These are phyloP conservation scores for Zasmidium angulare DNA, from an alignment of 2,329 filamentous ascomycete genomes.

Conservation along the genomic window DNA sequence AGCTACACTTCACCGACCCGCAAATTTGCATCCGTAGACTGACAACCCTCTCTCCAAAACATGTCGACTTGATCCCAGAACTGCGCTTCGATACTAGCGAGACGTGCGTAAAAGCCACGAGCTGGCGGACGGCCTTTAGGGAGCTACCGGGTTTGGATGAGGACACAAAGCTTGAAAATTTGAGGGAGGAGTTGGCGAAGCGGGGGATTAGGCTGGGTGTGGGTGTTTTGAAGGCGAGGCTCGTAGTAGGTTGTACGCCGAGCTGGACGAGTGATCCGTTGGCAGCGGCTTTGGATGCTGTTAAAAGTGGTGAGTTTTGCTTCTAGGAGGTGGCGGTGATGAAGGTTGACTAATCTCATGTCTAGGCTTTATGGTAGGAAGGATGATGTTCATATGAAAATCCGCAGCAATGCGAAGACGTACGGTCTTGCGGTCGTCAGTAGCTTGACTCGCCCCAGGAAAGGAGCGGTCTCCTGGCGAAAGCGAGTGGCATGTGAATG, in stretches of 20 bases:
- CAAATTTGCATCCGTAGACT: conserved; percentile 10
- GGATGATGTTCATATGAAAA: conserved; percentile 21
- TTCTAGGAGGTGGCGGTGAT: neutral
- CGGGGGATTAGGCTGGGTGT: conserved; percentile 12
- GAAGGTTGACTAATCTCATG: neutral
- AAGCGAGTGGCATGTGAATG: too few relatives aligned
- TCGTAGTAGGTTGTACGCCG: conserved; percentile 8
- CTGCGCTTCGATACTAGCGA: conserved; percentile 20
- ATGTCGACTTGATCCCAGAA: conserved; percentile 14
- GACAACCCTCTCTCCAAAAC: conserved; percentile 10
- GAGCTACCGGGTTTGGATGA: conserved; percentile 20
- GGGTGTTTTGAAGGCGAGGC: conserved; percentile 17
- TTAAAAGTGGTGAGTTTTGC: conserved; percentile 10
- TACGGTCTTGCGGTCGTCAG: too few relatives aligned
- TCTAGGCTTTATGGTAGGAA: conserved; percentile 16
- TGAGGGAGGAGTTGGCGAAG: conserved; percentile 15
- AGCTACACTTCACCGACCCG: conserved; percentile 14
- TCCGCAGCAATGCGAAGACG: neutral
- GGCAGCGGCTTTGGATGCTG: conserved; percentile 17
- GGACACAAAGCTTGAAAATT: conserved; percentile 18
- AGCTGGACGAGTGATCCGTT: conserved; percentile 20
- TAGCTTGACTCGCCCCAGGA: too few relatives aligned
- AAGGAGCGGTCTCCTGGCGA: too few relatives aligned
- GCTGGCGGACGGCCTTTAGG: conserved; percentile 19
- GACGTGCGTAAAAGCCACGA: conserved; percentile 13